phyloP scores from a whole-genome alignment of 352 stramenopile species.

The Globisporangium echinulatum region DNA sequence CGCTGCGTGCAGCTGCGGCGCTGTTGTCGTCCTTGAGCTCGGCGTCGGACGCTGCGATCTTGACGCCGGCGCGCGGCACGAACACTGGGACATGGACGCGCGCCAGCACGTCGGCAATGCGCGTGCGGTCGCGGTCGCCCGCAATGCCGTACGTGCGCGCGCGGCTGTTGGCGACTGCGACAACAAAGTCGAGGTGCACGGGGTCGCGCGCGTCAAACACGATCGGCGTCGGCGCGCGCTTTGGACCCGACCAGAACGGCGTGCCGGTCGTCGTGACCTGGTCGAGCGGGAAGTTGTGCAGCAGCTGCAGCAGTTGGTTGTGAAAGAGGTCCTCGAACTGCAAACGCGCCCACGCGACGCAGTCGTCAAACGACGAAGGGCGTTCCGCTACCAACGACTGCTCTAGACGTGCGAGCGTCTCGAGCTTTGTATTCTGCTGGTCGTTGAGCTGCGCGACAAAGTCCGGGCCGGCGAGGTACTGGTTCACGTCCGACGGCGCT shows the following conservation, averaged over 20 bases:
- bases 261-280: conserved; percentile 95
- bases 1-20: conserved; percentile 17
- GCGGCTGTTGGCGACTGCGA: conserved; percentile 92
- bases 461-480: conserved; percentile 77
- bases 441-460: conserved; percentile 92
- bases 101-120: conserved; percentile 71
- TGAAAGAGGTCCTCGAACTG: conserved; percentile 98
- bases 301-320: conserved; percentile 97
- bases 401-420: conserved; percentile 92
- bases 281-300: conserved; percentile 98
- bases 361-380: conserved; percentile 94
- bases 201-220: conserved; percentile 89
- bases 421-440: conserved; percentile 96
- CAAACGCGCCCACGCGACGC: conserved; percentile 94
- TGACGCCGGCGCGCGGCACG: conserved; percentile 91
- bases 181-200: conserved; percentile 95
- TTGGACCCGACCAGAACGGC: conserved; percentile 98
- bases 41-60: conserved; percentile 97
- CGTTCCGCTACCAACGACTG: conserved; percentile 90
- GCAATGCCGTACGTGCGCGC: conserved; percentile 94
- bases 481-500: conserved; percentile 94
- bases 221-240: conserved; percentile 93
- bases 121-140: conserved; percentile 38
- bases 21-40: conserved; percentile 88
- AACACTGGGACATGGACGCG: conserved; percentile 93